These are phyloP conservation scores for Heritiera littoralis DNA, from an alignment of 345 rosid species.

Conservation along the genomic window DNA sequence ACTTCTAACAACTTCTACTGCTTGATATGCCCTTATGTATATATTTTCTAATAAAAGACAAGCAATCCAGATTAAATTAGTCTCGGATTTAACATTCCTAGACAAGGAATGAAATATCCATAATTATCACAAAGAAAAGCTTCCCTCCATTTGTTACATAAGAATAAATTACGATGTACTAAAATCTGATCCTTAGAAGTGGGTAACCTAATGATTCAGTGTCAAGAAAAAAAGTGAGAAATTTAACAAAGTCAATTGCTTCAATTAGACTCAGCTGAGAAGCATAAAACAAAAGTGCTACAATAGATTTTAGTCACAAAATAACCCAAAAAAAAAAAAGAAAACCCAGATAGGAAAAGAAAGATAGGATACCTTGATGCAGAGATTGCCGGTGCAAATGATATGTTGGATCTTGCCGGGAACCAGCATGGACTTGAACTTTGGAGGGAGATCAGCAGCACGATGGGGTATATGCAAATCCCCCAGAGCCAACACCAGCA, in stretches of 20 bases:
- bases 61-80: neutral
- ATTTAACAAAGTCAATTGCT: neutral
- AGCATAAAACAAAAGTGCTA: neutral
- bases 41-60: too few species aligned
- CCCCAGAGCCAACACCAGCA: conserved; percentile 84
- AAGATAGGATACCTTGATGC: conserved; percentile 53
- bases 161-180: neutral
- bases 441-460: conserved; percentile 88
- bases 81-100: neutral
- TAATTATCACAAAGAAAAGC: neutral
- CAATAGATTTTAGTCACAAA: neutral
- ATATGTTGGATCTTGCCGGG: conserved; percentile 97
- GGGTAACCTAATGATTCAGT: neutral
- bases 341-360: neutral
- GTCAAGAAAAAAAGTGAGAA: neutral
- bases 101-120: neutral
- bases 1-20: too few species aligned
- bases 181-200: neutral
- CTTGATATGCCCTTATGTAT: too few species aligned
- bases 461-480: conserved; percentile 87
- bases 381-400: conserved; percentile 89
- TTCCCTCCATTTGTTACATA: neutral
- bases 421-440: conserved; percentile 96
- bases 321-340: neutral
- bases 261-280: neutral